A percentile compares a stretch with the other conserved stretches of the same genome.
Conservation (phyloP, 2,329 filamentous ascomycete genomes). For the Penicillium sp. region DNA sequence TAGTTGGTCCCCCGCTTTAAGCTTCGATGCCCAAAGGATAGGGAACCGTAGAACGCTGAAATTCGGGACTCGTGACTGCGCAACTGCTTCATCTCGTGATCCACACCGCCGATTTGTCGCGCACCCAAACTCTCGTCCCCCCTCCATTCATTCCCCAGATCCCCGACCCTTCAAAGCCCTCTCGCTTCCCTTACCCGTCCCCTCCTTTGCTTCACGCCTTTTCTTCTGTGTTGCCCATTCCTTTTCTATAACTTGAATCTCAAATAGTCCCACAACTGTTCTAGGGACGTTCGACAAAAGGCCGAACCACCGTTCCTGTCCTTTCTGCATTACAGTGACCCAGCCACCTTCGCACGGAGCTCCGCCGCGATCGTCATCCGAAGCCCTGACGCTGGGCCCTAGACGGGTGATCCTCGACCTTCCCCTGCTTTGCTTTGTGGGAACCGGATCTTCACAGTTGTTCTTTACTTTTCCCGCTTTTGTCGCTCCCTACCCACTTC, state of each 20-base stretch:
- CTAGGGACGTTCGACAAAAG: neutral
- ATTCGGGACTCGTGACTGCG: conserved; percentile 1
- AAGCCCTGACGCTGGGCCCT: conserved; percentile 17
- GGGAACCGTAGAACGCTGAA: neutral
- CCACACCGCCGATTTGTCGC: conserved; percentile 24
- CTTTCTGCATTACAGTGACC: conserved; percentile 3
- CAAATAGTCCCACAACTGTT: neutral
- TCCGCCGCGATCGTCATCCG: conserved; percentile 22
- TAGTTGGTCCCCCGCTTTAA: neutral
- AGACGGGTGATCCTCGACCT: conserved; percentile 13
- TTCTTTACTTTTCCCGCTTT: neutral
- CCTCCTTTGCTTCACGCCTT: neutral
- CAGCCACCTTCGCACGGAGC: conserved; percentile 22
- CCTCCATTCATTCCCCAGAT: conserved; percentile 14
- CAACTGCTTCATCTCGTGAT: conserved; percentile 17
- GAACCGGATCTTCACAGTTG: neutral
- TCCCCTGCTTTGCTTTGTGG: conserved; percentile 11
- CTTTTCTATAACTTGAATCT: neutral
- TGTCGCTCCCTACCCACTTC: conserved; percentile 7
- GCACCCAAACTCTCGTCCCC: neutral
- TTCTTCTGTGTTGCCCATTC: neutral
- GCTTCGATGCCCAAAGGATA: conserved; percentile 4
- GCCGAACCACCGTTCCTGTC: neutral
- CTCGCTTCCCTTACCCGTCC: neutral
- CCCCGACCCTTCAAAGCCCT: neutral